phyloP scores from a whole-genome alignment of 106 monocot species.

The Platanthera guangdongensis region DNA sequence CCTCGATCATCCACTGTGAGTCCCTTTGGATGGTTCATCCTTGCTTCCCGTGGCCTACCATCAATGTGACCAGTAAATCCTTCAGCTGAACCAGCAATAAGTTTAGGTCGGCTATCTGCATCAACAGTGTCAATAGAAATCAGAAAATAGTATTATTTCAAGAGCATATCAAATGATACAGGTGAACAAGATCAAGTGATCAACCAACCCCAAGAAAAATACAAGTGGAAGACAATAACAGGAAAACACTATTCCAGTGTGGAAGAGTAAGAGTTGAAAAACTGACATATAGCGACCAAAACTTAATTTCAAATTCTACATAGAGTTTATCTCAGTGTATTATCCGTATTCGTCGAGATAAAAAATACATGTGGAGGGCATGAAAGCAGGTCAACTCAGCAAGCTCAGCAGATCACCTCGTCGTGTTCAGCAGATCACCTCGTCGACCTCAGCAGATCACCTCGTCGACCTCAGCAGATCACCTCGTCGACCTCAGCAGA shows the following conservation, averaged over 20 bases:
- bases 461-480: no score
- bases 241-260: not conserved
- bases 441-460: no score
- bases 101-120: constrained; percentile 89
- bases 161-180: not conserved
- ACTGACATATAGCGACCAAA: not conserved
- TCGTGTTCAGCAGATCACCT: no score
- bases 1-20: constrained; percentile 84
- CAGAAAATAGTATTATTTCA: not conserved
- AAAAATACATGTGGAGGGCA: no score
- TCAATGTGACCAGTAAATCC: constrained; percentile 87
- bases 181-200: not conserved
- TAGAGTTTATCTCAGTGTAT: no score
- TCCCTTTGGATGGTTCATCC: constrained; percentile 91
- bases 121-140: not conserved
- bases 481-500: no score
- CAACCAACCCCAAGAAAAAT: not conserved
- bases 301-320: not conserved
- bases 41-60: constrained; percentile 77
- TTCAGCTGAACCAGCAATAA: constrained; percentile 80
- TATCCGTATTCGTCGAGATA: no score
- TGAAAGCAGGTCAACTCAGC: no score
- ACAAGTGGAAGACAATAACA: not conserved
- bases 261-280: not conserved
- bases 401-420: no score